Evolutionary conservation across 352 stramenopile genomes (phyloP).

Genomic region (Pythium scleroteichum): DNA sequence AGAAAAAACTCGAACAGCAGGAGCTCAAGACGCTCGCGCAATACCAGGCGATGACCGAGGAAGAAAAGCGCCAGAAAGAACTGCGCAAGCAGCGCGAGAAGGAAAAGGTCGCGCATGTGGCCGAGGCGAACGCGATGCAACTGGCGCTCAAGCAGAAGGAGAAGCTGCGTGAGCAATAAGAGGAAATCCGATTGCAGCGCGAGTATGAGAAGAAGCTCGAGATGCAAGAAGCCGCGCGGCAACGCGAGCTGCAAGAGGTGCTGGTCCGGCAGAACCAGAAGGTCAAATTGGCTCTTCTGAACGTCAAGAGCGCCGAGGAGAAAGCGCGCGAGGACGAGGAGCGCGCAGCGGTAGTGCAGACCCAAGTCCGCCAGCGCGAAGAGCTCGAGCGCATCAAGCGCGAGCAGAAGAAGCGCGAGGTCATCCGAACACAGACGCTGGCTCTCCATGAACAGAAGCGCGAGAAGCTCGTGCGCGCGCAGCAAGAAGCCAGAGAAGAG

Average conservation of each 20-base stretch:
- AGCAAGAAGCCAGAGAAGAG: slow-evolving; percentile 38
- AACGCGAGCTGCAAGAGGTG: slow-evolving; percentile 47
- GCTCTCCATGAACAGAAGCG: slow-evolving; percentile 47
- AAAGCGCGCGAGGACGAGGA: slow-evolving; percentile 58
- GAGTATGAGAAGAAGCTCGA: slow-evolving; percentile 54
- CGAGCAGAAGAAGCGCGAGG: slow-evolving; percentile 36
- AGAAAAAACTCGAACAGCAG: slow-evolving; percentile 43
- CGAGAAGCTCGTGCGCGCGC: slow-evolving; percentile 34
- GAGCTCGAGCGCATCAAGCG: slow-evolving; percentile 37
- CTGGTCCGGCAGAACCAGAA: slow-evolving; percentile 53
- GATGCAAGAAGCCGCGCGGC: slow-evolving; percentile 44
- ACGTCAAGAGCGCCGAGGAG: slow-evolving; percentile 63
- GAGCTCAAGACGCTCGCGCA: slow-evolving; percentile 46
- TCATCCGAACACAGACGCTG: slow-evolving; percentile 33
- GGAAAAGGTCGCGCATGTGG: slow-evolving; percentile 45
- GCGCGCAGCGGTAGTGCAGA: slow-evolving; percentile 43
- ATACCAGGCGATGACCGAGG: slow-evolving; percentile 43
- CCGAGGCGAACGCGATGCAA: slow-evolving; percentile 51
- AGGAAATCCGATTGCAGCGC: slow-evolving; percentile 44
- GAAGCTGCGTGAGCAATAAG: slow-evolving; percentile 37
- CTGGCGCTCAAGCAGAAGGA: slow-evolving; percentile 51
- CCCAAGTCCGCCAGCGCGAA: slow-evolving; percentile 40
- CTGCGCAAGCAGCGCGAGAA: slow-evolving; percentile 46
- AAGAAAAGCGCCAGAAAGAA: slow-evolving; percentile 48
- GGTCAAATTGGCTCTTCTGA: slow-evolving; percentile 56